Percentiles rank a stretch among this genome's conserved stretches.
Evolutionary conservation across 192 early-diverging fungal genomes (phyloP).

Genomic region (Linnemannia exigua): DNA sequence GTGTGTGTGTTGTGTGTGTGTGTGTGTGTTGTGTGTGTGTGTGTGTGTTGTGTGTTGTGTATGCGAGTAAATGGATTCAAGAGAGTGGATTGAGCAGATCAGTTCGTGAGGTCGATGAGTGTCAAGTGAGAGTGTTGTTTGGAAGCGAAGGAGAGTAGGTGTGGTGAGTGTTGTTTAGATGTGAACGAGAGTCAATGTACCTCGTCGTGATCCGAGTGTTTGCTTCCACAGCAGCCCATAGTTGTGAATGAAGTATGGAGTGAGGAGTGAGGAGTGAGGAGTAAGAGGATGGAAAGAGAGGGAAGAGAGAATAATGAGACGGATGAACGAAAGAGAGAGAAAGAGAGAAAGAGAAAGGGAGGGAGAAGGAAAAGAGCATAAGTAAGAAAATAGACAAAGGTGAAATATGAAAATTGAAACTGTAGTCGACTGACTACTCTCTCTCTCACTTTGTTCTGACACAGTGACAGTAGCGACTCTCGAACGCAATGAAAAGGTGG

Average conservation of each 20-base stretch:
- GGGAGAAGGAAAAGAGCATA: neutral
- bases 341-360: neutral
- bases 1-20: too few species aligned
- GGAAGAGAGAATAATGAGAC: neutral
- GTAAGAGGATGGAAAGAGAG: slow-evolving; percentile 7
- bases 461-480: too few species aligned
- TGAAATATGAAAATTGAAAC: too few species aligned
- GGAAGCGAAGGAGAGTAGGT: neutral
- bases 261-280: neutral
- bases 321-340: neutral
- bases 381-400: neutral
- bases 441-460: too few species aligned
- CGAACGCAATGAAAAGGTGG: neutral
- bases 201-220: slow-evolving; percentile 54
- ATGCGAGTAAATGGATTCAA: too few species aligned
- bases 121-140: neutral
- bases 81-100: too few species aligned
- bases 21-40: too few species aligned
- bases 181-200: slow-evolving; percentile 13
- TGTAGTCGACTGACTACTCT: too few species aligned
- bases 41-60: too few species aligned
- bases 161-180: neutral
- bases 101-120: too few species aligned
- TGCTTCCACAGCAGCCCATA: slow-evolving; percentile 59
- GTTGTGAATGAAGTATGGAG: slow-evolving; percentile 13